Base-by-base conservation (phyloP, 192 early-diverging fungal genomes). In the Pecoramyces ruminantium region DNA sequence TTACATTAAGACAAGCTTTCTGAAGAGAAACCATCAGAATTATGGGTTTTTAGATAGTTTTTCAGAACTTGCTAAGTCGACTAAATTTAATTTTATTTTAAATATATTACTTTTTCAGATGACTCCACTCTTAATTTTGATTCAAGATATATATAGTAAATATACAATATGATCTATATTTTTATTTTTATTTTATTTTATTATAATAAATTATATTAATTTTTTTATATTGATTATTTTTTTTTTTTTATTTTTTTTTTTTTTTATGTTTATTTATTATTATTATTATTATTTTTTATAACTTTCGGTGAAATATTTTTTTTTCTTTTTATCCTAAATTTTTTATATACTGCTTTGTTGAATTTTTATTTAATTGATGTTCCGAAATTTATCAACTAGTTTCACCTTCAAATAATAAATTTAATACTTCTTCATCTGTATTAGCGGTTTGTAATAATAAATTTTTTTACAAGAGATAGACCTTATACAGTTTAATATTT, bases 1-100 rank as follows among this genome's bases (percentile, higher is more conserved):
- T 83, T 84, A 90, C 87, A 91, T 89, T 91, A 91, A 14, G 90
- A n/a, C n/a, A n/a, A n/a, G n/a, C 90, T 83, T 92, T 89, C 78
- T 88, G 85, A 29, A 92, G 79, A 18, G 88, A 86, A 38, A 85
- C 77, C 77, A n/a, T 89, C 90, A 4, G 84, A 84, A 1, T 89
- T 91, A 18, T 89, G 83, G 3, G 90, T 92, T 82, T 34, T 92
- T 92, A 29, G 90, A 90, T 12, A 92, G 80, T 39, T 89, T 83
- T 82, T 91, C 90, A 17, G 84, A 86, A 13, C 90, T 89, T 4
- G 90, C 90, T 28, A 91, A 81, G 83, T 91, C 90, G 21, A 91
- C 90, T 79, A 91, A 79, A 80, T 91, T 91, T 28, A 91, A 82
- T 83, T 91, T 91, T 25, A 82, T 83, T 91, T 91, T 25, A 87